A percentile compares a stretch with the other conserved stretches of the same genome.
These are phyloP conservation scores for Podosphaera leucotricha DNA, from an alignment of 2,329 filamentous ascomycete species.

Conservation along the genomic window DNA sequence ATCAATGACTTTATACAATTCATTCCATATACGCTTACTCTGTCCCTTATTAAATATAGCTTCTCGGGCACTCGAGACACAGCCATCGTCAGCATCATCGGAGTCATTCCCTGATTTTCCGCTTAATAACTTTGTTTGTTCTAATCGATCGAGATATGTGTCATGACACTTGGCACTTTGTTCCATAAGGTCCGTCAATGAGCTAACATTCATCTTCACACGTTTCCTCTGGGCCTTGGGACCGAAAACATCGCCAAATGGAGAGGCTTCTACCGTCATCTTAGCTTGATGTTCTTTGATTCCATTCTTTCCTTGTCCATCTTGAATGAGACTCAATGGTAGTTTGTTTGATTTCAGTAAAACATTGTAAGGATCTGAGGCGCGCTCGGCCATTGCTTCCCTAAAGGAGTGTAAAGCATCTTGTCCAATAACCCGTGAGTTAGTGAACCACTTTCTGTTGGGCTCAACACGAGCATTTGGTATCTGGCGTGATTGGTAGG, in stretches of 20 bases:
- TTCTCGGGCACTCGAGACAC: slow-evolving; percentile 43
- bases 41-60: slow-evolving; percentile 88
- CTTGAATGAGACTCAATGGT: slow-evolving; percentile 79
- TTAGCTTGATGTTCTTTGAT: slow-evolving; percentile 84
- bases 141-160: slow-evolving; percentile 54
- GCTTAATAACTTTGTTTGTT: slow-evolving; percentile 54
- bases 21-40: slow-evolving; percentile 92
- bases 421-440: slow-evolving; percentile 73
- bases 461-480: slow-evolving; percentile 79
- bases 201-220: slow-evolving; percentile 67
- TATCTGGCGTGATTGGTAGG: slow-evolving; percentile 60
- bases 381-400: slow-evolving; percentile 75
- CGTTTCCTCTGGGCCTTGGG: slow-evolving; percentile 83
- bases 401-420: slow-evolving; percentile 72
- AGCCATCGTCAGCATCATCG: slow-evolving; percentile 21
- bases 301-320: slow-evolving; percentile 55
- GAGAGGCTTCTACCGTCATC: slow-evolving; percentile 70
- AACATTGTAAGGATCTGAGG: slow-evolving; percentile 75
- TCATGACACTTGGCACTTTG: slow-evolving; percentile 63
- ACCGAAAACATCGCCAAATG: slow-evolving; percentile 76
- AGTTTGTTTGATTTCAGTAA: slow-evolving; percentile 95
- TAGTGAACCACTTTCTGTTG: slow-evolving; percentile 94
- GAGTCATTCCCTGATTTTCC: slow-evolving; percentile 36
- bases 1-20: slow-evolving; percentile 85
- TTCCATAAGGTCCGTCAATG: slow-evolving; percentile 58